Evolutionary conservation across 371 early-diverging fungal genomes (phyloP), one percentile per base, ranked within the genome.

Genomic region (Circinella umbellata): DNA sequence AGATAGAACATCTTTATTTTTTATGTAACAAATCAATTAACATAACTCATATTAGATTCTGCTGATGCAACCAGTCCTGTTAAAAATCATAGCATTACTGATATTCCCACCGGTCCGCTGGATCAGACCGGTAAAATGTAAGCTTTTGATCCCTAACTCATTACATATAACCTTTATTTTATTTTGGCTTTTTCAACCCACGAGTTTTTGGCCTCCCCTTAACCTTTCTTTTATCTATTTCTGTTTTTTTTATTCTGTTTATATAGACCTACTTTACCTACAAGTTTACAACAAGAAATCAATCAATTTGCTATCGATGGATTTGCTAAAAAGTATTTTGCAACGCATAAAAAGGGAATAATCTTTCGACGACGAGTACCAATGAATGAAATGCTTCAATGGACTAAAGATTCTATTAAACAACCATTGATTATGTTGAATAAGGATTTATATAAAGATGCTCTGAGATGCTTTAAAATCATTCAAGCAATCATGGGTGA

Each of bases 281-380:
- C 81, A 46, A 88, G 86, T 39, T 69, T 95, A 49, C 85, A 88
- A 70, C 71, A 85, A 14, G 92, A 95, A 55, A 92, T 95, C 20
- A 88, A 78, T 53, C 88, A 91, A 66, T 96, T 94, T 79, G 86
- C 90, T 27, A 95, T 97, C 73, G 94, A 95, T 53, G 95, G 96
- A 1, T 98, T 94, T 84, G 98, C 97, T 4, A 81, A 91, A 78
- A 93, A 93, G 72, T 95, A 95, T 78, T 98, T 98, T 83, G 79
- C 94, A 0, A 92, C 92, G 5, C 97, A 96, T 71, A 94, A 94
- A 78, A 86, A 89, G 54, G 97, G 98, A 0, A 75, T 84, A 8
- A 62, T 68, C 9, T 92, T 98, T 67, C 84, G 95, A 68, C 88
- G 93, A 53, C 90, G 84, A 70, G 94, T 98, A 5, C 95, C 98